Percentiles rank a stretch among this genome's conserved stretches.
Evolutionary conservation across 2,329 filamentous ascomycete genomes (phyloP).

Genomic region (Fusarium poae): DNA sequence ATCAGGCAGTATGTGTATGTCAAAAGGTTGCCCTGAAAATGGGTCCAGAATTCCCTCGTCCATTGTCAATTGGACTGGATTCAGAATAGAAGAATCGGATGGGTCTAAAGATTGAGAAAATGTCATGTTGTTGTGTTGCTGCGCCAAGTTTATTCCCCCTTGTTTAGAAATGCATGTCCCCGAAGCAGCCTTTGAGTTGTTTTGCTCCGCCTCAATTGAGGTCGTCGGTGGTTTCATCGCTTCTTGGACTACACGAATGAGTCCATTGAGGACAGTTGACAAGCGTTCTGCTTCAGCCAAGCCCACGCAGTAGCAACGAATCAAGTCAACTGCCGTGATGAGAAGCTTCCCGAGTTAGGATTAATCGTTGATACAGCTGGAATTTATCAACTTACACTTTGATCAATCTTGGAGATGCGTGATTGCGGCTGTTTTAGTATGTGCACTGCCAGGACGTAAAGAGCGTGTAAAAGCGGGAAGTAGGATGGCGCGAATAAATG

Average conservation of each 20-base stretch:
- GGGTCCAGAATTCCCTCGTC: background rate
- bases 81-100: fast-evolving
- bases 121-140: fast-evolving
- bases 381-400: background rate
- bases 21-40: slow-evolving; percentile 2
- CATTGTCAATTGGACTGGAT: fast-evolving
- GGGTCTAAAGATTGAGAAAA: background rate
- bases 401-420: slow-evolving; percentile 6
- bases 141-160: fast-evolving
- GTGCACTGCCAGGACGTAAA: slow-evolving; percentile 12
- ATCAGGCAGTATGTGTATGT: slow-evolving; percentile 6
- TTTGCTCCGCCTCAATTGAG: fast-evolving
- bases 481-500: background rate
- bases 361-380: fast-evolving
- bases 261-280: background rate
- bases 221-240: background rate
- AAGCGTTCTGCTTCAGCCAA: background rate
- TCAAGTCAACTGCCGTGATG: background rate
- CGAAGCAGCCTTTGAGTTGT: fast-evolving
- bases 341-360: background rate
- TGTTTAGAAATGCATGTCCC: fast-evolving
- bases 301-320: background rate
- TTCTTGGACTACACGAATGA: slow-evolving; percentile 6
- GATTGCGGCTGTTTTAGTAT: slow-evolving; percentile 14
- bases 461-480: slow-evolving; percentile 1